Evolutionary conservation across 257 asterid species (phyloP).

Genomic region (Lavandula angustifolia): DNA sequence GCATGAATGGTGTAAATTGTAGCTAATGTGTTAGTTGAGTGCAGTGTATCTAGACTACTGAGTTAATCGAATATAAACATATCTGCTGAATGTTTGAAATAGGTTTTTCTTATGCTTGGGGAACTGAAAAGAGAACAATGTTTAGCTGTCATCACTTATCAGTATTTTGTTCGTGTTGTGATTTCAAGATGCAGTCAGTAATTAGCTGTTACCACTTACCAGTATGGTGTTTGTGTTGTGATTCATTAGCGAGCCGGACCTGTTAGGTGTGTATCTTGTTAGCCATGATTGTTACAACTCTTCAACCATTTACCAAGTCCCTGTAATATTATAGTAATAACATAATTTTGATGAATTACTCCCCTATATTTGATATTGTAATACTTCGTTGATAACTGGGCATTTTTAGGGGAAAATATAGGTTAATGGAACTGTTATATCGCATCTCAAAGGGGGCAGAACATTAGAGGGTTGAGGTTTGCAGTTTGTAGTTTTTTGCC

Average conservation of each 20-base stretch:
- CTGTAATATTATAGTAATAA: neutral
- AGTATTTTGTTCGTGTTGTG: neutral
- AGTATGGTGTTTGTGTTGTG: neutral
- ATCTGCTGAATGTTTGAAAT: conserved; percentile 11
- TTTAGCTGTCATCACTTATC: neutral
- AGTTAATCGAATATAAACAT: conserved; percentile 1
- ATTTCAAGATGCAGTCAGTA: neutral
- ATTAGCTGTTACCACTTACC: neutral
- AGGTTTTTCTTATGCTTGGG: conserved; percentile 11
- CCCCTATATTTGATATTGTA: neutral
- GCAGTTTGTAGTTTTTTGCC: neutral
- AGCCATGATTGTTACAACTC: neutral
- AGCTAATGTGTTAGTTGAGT: neutral
- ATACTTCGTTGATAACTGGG: neutral
- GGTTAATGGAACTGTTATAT: conserved; percentile 5
- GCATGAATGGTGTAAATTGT: neutral
- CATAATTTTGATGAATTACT: conserved; percentile 8
- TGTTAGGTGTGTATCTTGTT: conserved; percentile 1
- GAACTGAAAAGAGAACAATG: conserved; percentile 1
- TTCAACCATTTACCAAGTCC: neutral
- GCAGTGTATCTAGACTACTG: neutral
- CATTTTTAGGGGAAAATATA: neutral
- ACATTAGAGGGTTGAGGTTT: neutral
- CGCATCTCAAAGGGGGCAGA: conserved; percentile 5
- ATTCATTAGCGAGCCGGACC: neutral